Percentiles rank a stretch among this genome's conserved stretches.
Conservation (phyloP, 371 early-diverging fungal genomes). For the Actinomortierella ambigua region DNA sequence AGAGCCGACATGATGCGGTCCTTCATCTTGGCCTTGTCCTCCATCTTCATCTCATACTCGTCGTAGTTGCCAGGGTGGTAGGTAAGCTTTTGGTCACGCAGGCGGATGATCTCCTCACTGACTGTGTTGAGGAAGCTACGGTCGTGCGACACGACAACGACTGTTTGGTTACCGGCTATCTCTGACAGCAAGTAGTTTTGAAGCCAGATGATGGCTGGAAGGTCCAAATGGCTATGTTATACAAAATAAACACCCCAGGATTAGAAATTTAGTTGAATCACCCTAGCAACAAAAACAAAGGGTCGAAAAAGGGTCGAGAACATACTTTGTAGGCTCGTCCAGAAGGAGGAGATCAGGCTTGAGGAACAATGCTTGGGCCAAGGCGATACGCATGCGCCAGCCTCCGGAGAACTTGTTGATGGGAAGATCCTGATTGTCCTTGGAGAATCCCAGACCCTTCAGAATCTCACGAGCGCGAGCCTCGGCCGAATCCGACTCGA, state of each 20-base stretch:
- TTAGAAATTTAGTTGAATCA: neutral
- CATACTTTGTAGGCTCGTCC: constrained; percentile 80
- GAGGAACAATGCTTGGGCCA: constrained; percentile 82
- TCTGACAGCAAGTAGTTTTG: constrained; percentile 67
- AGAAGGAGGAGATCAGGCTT: constrained; percentile 82
- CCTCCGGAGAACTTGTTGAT: constrained; percentile 81
- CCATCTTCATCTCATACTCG: constrained; percentile 66
- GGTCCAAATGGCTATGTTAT: constrained; percentile 76
- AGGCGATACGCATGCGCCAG: constrained; percentile 86
- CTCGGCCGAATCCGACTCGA: constrained; percentile 57
- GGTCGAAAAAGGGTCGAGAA: neutral
- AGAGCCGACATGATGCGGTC: constrained; percentile 53
- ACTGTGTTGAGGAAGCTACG: constrained; percentile 74
- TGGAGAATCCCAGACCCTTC: constrained; percentile 65
- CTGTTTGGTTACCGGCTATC: constrained; percentile 55
- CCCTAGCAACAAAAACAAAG: neutral
- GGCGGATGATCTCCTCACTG: constrained; percentile 72
- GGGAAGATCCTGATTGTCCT: constrained; percentile 46
- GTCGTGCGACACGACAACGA: constrained; percentile 85
- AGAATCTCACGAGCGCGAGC: constrained; percentile 67
- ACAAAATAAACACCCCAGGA: neutral
- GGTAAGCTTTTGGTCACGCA: constrained; percentile 63
- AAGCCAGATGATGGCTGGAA: constrained; percentile 83
- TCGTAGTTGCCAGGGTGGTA: constrained; percentile 81
- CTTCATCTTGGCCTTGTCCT: constrained; percentile 64